Percentiles rank a stretch among this genome's conserved stretches.
These are phyloP conservation scores for Trypanosoma mega DNA, from an alignment of 208 protist species.

Conservation along the genomic window DNA sequence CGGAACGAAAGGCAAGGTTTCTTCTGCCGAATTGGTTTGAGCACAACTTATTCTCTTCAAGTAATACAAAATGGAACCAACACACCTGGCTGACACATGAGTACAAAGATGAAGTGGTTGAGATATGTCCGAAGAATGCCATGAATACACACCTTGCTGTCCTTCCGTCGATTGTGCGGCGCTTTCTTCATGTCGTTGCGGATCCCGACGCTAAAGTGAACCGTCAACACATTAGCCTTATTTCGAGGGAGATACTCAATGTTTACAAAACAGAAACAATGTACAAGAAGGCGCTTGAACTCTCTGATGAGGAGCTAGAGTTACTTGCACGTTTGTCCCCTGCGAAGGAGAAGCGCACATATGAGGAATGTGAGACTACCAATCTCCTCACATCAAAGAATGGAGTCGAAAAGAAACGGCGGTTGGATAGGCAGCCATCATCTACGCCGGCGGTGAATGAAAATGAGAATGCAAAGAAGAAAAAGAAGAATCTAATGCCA, in stretches of 20 bases:
- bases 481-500: too few relatives aligned
- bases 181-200: constrained; percentile 42
- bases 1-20: constrained; percentile 62
- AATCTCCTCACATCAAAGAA: not conserved
- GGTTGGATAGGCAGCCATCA: too few relatives aligned
- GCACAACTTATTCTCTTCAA: constrained; percentile 82
- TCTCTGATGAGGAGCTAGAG: constrained; percentile 39
- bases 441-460: too few relatives aligned
- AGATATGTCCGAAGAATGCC: constrained; percentile 84
- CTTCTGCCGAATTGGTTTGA: constrained; percentile 80
- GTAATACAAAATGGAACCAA: constrained; percentile 81
- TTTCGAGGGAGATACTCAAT: constrained; percentile 77
- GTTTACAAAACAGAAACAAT: constrained; percentile 43
- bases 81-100: constrained; percentile 85
- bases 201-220: constrained; percentile 46
- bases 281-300: constrained; percentile 59
- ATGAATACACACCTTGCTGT: constrained; percentile 67
- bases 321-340: constrained; percentile 46
- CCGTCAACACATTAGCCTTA: constrained; percentile 58
- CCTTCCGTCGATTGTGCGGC: constrained; percentile 56
- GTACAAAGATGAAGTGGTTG: constrained; percentile 66
- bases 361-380: constrained; percentile 1
- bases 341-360: constrained; percentile 27
- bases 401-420: constrained; percentile 3
- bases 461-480: too few relatives aligned